Conservation (phyloP, 129 eudicot genomes). For the Helianthus tuberosus region DNA sequence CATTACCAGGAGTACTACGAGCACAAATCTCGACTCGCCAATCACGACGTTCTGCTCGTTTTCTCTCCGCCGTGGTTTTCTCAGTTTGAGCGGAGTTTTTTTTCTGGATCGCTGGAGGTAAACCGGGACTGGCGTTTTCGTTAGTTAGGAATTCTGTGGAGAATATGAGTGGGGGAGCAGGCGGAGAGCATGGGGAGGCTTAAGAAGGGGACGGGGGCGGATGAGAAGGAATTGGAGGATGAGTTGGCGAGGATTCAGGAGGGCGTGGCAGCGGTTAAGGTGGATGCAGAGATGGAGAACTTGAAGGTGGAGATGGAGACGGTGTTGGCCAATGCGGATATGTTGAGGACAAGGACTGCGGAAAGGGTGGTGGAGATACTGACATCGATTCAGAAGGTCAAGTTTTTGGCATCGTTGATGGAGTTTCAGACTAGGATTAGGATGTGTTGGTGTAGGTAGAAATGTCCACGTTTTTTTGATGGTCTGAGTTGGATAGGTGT, state of each 20-base stretch:
- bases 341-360: slow-evolving; percentile 52
- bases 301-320: slow-evolving; percentile 8
- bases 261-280: slow-evolving; percentile 44
- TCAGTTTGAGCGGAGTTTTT: slow-evolving; percentile 44
- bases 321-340: slow-evolving; percentile 53
- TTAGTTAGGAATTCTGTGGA: slow-evolving; percentile 18
- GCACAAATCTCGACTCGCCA: slow-evolving; percentile 53
- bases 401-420: slow-evolving; percentile 50
- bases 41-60: slow-evolving; percentile 37
- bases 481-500: too few species aligned
- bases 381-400: slow-evolving; percentile 44
- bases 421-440: slow-evolving; percentile 43
- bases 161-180: slow-evolving; percentile 42
- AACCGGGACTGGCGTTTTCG: slow-evolving; percentile 46
- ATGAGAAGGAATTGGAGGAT: slow-evolving; percentile 33
- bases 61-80: slow-evolving; percentile 68
- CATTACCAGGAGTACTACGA: slow-evolving; percentile 63
- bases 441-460: slow-evolving; percentile 25
- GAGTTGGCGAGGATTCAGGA: slow-evolving; percentile 61
- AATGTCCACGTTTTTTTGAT: too few species aligned
- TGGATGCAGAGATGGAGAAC: slow-evolving; percentile 14
- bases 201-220: slow-evolving; percentile 27
- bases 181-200: slow-evolving; percentile 25
- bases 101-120: slow-evolving; percentile 66
- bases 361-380: slow-evolving; percentile 53